Conservation (phyloP, 2,329 filamentous ascomycete species). For the Aspergillus vadensis region DNA sequence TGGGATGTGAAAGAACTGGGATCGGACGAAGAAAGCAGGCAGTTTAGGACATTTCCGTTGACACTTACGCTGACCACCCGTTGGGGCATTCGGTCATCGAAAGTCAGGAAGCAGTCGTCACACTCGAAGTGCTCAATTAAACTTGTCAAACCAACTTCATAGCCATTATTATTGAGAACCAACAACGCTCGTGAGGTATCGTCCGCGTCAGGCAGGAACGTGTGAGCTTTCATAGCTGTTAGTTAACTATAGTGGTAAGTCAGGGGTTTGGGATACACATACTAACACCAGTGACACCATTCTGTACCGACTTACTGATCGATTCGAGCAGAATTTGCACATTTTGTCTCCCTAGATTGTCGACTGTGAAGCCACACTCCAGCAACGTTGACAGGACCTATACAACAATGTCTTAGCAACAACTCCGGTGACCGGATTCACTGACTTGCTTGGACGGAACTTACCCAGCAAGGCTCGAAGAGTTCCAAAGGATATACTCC, state of each 20-base stretch:
- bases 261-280: not conserved
- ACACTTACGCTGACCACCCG: slow-evolving; percentile 3
- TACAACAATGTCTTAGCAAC: not conserved
- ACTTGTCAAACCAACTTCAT: not conserved
- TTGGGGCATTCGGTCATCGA: slow-evolving; percentile 6
- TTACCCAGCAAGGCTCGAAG: slow-evolving; percentile 30
- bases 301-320: not conserved
- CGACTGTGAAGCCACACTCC: slow-evolving; percentile 10
- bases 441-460: not conserved
- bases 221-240: not conserved
- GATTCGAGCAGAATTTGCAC: not conserved
- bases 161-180: not conserved
- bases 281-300: slow-evolving; percentile 8
- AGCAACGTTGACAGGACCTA: slow-evolving; percentile 10
- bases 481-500: slow-evolving; percentile 29
- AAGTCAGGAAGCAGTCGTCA: slow-evolving; percentile 1
- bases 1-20: not conserved
- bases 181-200: slow-evolving; percentile 1
- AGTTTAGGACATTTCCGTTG: slow-evolving; percentile 7
- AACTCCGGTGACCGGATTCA: not conserved
- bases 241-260: not conserved
- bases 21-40: slow-evolving; percentile 7
- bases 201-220: not conserved
- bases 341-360: not conserved
- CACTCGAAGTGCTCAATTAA: slow-evolving; percentile 1